Conservation (phyloP, 371 early-diverging fungal genomes). For the Batrachochytrium dendrobatidis region DNA sequence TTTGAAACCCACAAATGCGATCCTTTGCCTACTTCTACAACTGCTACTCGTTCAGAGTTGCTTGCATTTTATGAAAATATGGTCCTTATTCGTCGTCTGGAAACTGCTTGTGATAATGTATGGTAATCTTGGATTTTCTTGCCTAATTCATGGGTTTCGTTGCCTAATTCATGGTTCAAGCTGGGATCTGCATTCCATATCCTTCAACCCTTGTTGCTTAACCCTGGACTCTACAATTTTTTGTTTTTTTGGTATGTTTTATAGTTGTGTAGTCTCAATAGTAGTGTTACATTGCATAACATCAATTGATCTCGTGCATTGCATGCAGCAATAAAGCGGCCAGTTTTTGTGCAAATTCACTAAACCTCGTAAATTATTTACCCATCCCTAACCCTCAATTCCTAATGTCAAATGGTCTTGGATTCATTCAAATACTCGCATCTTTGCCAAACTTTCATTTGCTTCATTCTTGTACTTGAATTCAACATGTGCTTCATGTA, state of each 20-base stretch:
- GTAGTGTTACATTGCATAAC: background rate
- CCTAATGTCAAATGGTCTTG: background rate
- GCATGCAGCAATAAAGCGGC: too few relatives aligned
- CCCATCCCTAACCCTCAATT: background rate
- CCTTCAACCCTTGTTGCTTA: background rate
- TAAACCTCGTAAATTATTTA: too few relatives aligned
- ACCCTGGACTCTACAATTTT: background rate
- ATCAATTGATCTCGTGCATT: too few relatives aligned
- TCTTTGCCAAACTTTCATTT: background rate
- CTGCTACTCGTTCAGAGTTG: slow-evolving; percentile 46
- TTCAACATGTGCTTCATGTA: too few relatives aligned
- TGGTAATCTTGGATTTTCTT: too few relatives aligned
- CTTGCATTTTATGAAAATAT: slow-evolving; percentile 81
- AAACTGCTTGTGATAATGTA: slow-evolving; percentile 47
- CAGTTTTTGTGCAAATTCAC: too few relatives aligned
- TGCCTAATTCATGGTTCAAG: background rate
- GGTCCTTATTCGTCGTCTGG: slow-evolving; percentile 86
- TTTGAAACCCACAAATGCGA: slow-evolving; percentile 42
- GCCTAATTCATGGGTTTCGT: background rate
- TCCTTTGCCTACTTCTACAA: slow-evolving; percentile 19
- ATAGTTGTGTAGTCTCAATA: background rate
- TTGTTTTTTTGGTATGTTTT: background rate
- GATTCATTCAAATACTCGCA: background rate
- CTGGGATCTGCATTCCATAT: background rate
- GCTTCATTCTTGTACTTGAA: too few relatives aligned